phyloP scores from a whole-genome alignment of 2,329 filamentous ascomycete genomes.

The Colletotrichum filicis region DNA sequence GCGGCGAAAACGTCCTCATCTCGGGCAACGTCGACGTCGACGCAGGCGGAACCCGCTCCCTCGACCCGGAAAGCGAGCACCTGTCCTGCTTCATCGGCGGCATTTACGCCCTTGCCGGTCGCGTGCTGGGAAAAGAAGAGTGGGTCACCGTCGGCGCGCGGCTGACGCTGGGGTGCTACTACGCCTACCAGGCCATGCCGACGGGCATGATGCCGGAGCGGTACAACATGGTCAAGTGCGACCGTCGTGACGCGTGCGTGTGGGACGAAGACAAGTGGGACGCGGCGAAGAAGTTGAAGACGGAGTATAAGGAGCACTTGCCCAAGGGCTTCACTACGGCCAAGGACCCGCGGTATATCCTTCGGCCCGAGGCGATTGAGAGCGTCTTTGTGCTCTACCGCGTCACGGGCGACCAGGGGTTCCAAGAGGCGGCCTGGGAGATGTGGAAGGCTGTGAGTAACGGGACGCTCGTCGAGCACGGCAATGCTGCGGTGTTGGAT shows the following conservation, averaged over 20 bases:
- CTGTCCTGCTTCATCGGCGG: slow-evolving; percentile 64
- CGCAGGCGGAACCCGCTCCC: slow-evolving; percentile 23
- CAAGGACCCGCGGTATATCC: slow-evolving; percentile 60
- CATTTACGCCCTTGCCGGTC: slow-evolving; percentile 59
- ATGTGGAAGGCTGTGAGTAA: slow-evolving; percentile 63
- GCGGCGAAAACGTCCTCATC: slow-evolving; percentile 67
- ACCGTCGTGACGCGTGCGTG: slow-evolving; percentile 52
- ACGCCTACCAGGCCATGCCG: slow-evolving; percentile 58
- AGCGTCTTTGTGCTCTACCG: slow-evolving; percentile 66
- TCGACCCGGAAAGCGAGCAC: slow-evolving; percentile 54
- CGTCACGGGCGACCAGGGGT: slow-evolving; percentile 57
- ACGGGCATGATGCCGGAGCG: slow-evolving; percentile 65
- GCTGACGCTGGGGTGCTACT: slow-evolving; percentile 62
- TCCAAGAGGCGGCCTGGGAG: slow-evolving; percentile 62
- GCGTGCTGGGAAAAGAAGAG: slow-evolving; percentile 51
- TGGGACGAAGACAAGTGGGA: slow-evolving; percentile 48
- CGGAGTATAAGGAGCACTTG: slow-evolving; percentile 40
- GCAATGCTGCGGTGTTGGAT: slow-evolving; percentile 60
- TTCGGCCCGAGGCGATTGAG: slow-evolving; percentile 64
- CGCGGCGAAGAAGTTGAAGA: slow-evolving; percentile 41
- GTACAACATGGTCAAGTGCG: slow-evolving; percentile 55
- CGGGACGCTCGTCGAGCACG: slow-evolving; percentile 57
- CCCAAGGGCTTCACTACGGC: slow-evolving; percentile 72
- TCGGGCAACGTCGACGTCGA: slow-evolving; percentile 51
- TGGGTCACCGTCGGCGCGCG: slow-evolving; percentile 56